These are phyloP conservation scores for Yamadazyma endophytica DNA, from an alignment of 805 yeast genomes.

Conservation along the genomic window DNA sequence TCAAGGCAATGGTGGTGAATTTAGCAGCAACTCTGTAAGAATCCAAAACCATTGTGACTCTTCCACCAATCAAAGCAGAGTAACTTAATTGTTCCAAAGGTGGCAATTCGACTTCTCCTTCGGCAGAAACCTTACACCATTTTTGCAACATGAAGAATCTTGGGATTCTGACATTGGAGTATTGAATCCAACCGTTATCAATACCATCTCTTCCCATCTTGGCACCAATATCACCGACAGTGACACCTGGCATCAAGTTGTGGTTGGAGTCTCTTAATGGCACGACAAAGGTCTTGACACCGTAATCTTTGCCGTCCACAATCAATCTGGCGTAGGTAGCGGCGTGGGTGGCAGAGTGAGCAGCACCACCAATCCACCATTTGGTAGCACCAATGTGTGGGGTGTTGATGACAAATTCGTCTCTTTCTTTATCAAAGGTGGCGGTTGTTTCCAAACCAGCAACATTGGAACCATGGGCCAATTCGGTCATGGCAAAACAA, in stretches of 20 bases:
- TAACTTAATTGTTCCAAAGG: conserved; percentile 44
- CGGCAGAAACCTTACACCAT: conserved; percentile 36
- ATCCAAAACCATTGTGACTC: conserved; percentile 43
- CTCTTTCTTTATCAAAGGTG: conserved; percentile 35
- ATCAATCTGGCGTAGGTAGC: conserved; percentile 39
- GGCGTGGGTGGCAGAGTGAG: conserved; percentile 43
- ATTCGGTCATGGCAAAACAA: conserved; percentile 63
- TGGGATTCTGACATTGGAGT: conserved; percentile 40
- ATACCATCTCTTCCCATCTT: conserved; percentile 49
- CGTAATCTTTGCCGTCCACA: conserved; percentile 42
- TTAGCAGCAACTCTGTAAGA: conserved; percentile 41
- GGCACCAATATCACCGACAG: conserved; percentile 45
- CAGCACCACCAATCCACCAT: conserved; percentile 52
- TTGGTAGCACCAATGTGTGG: conserved; percentile 48
- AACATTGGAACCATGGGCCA: conserved; percentile 61
- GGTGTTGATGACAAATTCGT: conserved; percentile 41
- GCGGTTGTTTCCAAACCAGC: conserved; percentile 55
- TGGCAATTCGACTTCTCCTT: conserved; percentile 38
- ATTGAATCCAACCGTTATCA: conserved; percentile 48
- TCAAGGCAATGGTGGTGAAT: conserved; percentile 38
- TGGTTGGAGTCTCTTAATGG: conserved; percentile 43
- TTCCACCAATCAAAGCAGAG: conserved; percentile 41
- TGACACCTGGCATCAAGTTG: conserved; percentile 39
- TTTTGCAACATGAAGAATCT: conserved; percentile 45
- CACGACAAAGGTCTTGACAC: conserved; percentile 43